Percentiles rank a stretch among this genome's conserved stretches.
phyloP scores from a whole-genome alignment of 257 asterid species.

The Solanum gandarillasii region DNA sequence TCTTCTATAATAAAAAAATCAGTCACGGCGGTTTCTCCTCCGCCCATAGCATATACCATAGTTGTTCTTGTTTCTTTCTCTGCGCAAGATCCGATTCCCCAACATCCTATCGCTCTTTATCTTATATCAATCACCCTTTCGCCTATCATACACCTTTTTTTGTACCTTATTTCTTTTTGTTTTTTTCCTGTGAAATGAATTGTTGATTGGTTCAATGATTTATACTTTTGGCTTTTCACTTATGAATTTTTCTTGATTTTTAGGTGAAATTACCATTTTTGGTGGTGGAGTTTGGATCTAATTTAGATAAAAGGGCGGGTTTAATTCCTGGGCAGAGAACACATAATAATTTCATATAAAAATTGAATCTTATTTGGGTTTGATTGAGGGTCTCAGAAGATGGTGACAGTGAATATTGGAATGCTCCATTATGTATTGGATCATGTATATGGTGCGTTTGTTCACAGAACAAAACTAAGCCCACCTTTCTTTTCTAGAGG shows the following conservation, averaged over 20 bases:
- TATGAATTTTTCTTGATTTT: background rate
- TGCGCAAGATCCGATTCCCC: background rate
- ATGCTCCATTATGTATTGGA: slow-evolving; percentile 73
- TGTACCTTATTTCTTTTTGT: background rate
- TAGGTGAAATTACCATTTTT: background rate
- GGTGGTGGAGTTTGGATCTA: background rate
- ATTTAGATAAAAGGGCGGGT: background rate
- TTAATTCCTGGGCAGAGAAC: too few species aligned
- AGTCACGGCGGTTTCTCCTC: background rate
- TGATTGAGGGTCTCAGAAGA: background rate
- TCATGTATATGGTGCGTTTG: slow-evolving; percentile 82
- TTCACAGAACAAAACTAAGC: slow-evolving; percentile 79
- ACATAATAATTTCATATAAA: background rate
- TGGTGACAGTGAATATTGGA: slow-evolving; percentile 81
- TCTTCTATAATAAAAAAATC: too few species aligned
- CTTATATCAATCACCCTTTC: background rate
- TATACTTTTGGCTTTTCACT: background rate
- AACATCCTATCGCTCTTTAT: background rate
- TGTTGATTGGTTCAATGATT: background rate
- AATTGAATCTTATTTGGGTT: slow-evolving; percentile 1
- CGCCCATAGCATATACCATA: background rate
- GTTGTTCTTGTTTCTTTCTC: background rate
- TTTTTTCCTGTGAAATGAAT: background rate
- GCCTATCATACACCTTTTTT: background rate
- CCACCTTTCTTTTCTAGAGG: slow-evolving; percentile 82